Percentiles rank a stretch among this genome's conserved stretches.
phyloP scores from a whole-genome alignment of 2,329 filamentous ascomycete species.

The Rhynchosporium agropyri region DNA sequence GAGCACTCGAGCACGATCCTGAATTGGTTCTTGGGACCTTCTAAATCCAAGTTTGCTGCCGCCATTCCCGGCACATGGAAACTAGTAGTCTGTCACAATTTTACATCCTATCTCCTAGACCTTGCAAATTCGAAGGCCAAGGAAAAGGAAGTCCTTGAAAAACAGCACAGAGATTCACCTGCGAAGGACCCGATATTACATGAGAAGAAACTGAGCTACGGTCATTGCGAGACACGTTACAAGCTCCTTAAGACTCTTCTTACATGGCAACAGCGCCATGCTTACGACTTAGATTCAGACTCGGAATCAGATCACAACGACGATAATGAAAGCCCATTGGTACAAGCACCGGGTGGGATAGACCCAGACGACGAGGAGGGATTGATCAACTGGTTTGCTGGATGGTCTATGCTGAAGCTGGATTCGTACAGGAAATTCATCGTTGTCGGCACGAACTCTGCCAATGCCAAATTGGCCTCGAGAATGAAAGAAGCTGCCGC shows the following conservation, averaged over 20 bases:
- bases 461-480: constrained; percentile 9
- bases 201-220: constrained; percentile 33
- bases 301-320: constrained; percentile 24
- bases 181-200: constrained; percentile 34
- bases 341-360: constrained; percentile 52
- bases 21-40: constrained; percentile 45
- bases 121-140: constrained; percentile 38
- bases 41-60: constrained; percentile 21
- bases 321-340: constrained; percentile 44
- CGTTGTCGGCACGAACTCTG: constrained; percentile 50
- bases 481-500: constrained; percentile 12
- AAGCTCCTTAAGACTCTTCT: constrained; percentile 29
- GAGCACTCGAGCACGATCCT: constrained; percentile 45
- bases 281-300: constrained; percentile 20
- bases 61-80: constrained; percentile 29
- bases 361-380: constrained; percentile 63
- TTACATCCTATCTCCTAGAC: constrained; percentile 38
- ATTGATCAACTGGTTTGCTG: constrained; percentile 64
- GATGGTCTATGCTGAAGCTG: constrained; percentile 55
- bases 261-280: constrained; percentile 21
- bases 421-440: constrained; percentile 57
- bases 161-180: constrained; percentile 29
- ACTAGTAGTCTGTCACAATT: constrained; percentile 33
- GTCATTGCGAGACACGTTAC: constrained; percentile 35
- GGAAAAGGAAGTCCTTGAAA: constrained; percentile 36